Conservation (phyloP, 1,139 yeast genomes). For the Pichia sp. region DNA sequence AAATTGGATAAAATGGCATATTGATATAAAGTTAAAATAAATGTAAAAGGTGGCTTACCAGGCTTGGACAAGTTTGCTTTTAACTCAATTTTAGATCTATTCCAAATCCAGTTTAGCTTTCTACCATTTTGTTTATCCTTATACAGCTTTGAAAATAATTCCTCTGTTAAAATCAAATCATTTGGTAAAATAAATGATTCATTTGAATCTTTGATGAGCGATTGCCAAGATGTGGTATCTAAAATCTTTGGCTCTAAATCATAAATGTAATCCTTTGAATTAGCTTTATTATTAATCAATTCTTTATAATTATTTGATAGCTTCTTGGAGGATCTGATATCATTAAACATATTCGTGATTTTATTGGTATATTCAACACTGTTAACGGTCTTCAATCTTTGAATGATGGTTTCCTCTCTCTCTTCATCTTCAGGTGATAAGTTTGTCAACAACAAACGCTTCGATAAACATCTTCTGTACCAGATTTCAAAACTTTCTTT, state of each 20-base stretch:
- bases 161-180: constrained; percentile 56
- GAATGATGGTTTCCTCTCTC: constrained; percentile 73
- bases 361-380: constrained; percentile 90
- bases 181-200: constrained; percentile 49
- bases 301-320: constrained; percentile 61
- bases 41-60: constrained; percentile 74
- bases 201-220: constrained; percentile 21
- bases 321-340: constrained; percentile 80
- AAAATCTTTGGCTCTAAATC: constrained; percentile 25
- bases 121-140: constrained; percentile 77
- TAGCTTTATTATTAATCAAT: constrained; percentile 29
- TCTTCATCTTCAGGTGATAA: constrained; percentile 77
- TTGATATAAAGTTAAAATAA: constrained; percentile 80
- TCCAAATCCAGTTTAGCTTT: constrained; percentile 93
- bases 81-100: constrained; percentile 85
- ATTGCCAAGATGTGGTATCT: constrained; percentile 24
- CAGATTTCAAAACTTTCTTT: constrained; percentile 93
- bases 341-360: constrained; percentile 94
- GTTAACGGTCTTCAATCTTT: constrained; percentile 82
- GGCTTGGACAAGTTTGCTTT: constrained; percentile 80
- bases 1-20: constrained; percentile 77
- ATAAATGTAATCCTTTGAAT: constrained; percentile 21
- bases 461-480: constrained; percentile 83
- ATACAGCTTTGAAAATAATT: constrained; percentile 62
- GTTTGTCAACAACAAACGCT: constrained; percentile 78